Evolutionary conservation across 495 filamentous ascomycete genomes (phyloP).

Genomic region (Choiromyces venosus): DNA sequence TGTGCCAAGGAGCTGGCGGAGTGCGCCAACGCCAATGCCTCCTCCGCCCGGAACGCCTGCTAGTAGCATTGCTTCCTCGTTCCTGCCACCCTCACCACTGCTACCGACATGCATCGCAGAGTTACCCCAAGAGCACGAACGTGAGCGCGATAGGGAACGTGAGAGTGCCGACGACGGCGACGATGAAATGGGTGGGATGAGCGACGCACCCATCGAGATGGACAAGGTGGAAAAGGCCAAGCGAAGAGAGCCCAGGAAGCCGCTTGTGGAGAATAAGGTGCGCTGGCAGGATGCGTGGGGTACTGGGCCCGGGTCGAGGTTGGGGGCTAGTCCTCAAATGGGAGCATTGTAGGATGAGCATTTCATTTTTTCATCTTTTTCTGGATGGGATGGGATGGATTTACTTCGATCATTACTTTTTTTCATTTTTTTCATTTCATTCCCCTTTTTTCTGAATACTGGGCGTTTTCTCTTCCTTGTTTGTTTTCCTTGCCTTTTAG

Average conservation of each 20-base stretch:
- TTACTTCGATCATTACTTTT: not conserved
- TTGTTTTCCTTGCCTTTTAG: not conserved
- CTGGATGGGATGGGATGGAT: not conserved
- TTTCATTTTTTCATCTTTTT: not conserved
- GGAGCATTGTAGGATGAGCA: not conserved
- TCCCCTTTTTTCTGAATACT: not conserved
- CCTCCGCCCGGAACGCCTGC: not conserved
- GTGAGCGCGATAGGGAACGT: not conserved
- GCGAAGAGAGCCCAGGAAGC: not conserved
- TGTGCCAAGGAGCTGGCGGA: conserved; percentile 48
- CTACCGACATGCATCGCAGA: conserved; percentile 1
- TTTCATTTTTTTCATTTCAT: not conserved
- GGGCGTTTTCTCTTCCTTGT: not conserved
- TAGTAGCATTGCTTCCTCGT: not conserved
- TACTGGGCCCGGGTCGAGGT: conserved; percentile 8
- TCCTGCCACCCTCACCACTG: not conserved
- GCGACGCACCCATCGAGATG: not conserved
- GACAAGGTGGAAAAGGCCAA: conserved; percentile 12
- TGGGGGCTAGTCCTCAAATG: not conserved
- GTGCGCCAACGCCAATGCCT: not conserved
- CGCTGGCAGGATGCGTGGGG: conserved; percentile 37
- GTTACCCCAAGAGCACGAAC: not conserved
- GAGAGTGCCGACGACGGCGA: conserved; percentile 36
- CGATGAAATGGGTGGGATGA: conserved; percentile 33
- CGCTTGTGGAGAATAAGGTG: conserved; percentile 30